These are phyloP conservation scores for Trypanosoma melophagium DNA, from an alignment of 208 protist genomes.

Conservation along the genomic window DNA sequence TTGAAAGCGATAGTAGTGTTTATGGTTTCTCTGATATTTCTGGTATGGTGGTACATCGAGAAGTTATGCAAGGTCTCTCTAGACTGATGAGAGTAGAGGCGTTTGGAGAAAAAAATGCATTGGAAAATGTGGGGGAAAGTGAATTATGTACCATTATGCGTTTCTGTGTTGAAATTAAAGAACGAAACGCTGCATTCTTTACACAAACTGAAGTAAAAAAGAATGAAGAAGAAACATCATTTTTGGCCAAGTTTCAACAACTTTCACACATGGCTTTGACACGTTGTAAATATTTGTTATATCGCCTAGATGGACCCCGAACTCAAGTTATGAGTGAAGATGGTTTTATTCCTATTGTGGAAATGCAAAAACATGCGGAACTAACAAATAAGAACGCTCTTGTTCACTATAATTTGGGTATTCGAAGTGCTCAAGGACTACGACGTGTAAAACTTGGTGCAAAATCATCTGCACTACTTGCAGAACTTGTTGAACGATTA, in stretches of 20 bases:
- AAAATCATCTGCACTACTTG: constrained; percentile 38
- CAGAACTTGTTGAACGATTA: constrained; percentile 59
- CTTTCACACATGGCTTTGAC: constrained; percentile 47
- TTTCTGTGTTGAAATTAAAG: constrained; percentile 51
- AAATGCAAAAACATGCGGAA: constrained; percentile 65
- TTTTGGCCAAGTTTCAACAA: constrained; percentile 24
- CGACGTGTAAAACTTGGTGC: constrained; percentile 52
- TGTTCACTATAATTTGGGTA: constrained; percentile 74
- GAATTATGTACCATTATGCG: constrained; percentile 59
- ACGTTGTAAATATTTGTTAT: constrained; percentile 65
- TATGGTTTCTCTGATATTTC: constrained; percentile 28
- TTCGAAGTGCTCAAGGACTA: constrained; percentile 67
- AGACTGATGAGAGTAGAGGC: constrained; percentile 36
- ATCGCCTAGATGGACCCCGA: constrained; percentile 43
- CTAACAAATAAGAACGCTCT: constrained; percentile 48
- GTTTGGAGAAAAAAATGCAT: constrained; percentile 39
- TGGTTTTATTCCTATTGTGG: constrained; percentile 66
- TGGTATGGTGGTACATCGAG: constrained; percentile 19
- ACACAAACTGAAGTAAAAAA: constrained; percentile 6
- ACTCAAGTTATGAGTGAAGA: constrained; percentile 69
- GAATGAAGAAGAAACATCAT: constrained; percentile 18
- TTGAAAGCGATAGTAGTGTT: constrained; percentile 12
- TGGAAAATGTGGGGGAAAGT: constrained; percentile 62
- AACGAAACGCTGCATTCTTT: constrained; percentile 60
- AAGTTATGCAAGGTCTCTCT: constrained; percentile 35